Conservation (phyloP, 305 asterid genomes). For the Fraxinus greggii region DNA sequence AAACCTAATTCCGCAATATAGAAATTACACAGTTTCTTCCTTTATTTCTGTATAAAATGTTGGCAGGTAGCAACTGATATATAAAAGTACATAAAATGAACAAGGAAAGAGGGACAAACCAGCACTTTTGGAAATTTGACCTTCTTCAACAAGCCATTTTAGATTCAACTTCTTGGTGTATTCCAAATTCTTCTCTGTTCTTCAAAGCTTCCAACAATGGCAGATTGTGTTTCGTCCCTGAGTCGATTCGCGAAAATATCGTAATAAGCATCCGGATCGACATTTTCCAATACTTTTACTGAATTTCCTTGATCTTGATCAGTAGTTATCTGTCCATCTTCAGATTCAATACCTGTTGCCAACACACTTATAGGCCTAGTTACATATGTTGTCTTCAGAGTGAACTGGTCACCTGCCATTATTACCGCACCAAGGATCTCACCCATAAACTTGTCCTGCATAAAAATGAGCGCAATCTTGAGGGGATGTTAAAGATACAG, state of each 20-base stretch:
- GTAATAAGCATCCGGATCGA: constrained; percentile 49
- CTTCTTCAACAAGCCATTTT: background rate
- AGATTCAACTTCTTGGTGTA: constrained; percentile 25
- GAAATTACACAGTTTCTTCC: background rate
- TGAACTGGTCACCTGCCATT: constrained; percentile 43
- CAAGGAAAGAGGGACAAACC: background rate
- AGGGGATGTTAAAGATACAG: background rate
- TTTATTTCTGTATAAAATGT: background rate
- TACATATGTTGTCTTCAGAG: constrained; percentile 36
- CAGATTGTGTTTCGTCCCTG: constrained; percentile 55
- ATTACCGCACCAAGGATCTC: constrained; percentile 78
- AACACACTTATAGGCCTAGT: constrained; percentile 37
- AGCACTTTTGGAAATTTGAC: background rate
- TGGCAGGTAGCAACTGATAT: background rate
- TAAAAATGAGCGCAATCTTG: background rate
- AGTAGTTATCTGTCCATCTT: constrained; percentile 53
- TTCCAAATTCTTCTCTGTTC: constrained; percentile 65
- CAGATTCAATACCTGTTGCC: constrained; percentile 56
- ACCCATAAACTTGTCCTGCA: constrained; percentile 73
- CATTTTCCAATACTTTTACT: constrained; percentile 50
- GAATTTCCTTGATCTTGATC: constrained; percentile 41
- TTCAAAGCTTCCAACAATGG: constrained; percentile 68
- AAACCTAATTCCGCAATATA: background rate
- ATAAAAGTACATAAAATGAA: background rate
- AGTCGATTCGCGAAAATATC: constrained; percentile 47